A percentile compares a stretch with the other conserved stretches of the same genome.
These are phyloP conservation scores for Ogataea minuta DNA, from an alignment of 805 yeast genomes.

Conservation along the genomic window DNA sequence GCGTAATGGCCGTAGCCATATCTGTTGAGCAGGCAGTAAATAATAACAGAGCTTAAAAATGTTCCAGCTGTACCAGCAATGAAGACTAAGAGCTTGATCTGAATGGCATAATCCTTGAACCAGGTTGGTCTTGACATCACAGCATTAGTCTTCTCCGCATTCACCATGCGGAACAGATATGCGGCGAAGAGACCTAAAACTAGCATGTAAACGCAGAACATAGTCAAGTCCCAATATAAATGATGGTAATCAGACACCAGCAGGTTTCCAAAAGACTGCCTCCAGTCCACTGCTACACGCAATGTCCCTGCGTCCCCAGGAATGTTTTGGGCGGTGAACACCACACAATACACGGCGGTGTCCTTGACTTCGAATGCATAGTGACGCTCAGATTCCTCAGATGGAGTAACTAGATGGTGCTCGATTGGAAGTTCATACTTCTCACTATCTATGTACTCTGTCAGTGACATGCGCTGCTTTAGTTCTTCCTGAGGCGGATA, in stretches of 20 bases:
- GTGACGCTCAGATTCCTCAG: slow-evolving; percentile 2
- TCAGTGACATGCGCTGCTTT: slow-evolving; percentile 13
- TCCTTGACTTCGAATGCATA: slow-evolving; percentile 19
- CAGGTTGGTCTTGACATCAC: slow-evolving; percentile 18
- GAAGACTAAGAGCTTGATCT: slow-evolving; percentile 28
- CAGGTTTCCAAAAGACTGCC: slow-evolving; percentile 33
- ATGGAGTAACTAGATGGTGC: slow-evolving; percentile 13
- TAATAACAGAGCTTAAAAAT: slow-evolving; percentile 16
- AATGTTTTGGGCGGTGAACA: slow-evolving; percentile 21
- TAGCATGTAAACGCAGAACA: slow-evolving; percentile 23
- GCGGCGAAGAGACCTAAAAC: slow-evolving; percentile 16
- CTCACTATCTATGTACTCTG: slow-evolving; percentile 21
- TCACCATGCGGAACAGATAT: slow-evolving; percentile 16
- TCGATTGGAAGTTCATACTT: slow-evolving; percentile 18
- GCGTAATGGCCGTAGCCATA: slow-evolving; percentile 27
- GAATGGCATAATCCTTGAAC: slow-evolving; percentile 24
- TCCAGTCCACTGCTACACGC: slow-evolving; percentile 29
- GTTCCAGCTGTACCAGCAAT: slow-evolving; percentile 19
- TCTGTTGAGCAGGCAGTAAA: slow-evolving; percentile 24
- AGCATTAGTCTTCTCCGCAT: slow-evolving; percentile 21
- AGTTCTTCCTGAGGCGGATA: slow-evolving; percentile 18
- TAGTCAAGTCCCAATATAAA: slow-evolving; percentile 23
- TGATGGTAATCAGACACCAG: slow-evolving; percentile 30
- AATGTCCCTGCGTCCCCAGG: slow-evolving; percentile 12
- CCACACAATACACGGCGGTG: slow-evolving; percentile 30